Conservation (phyloP, 495 filamentous ascomycete species). For the Mytilinidion resinicola region DNA sequence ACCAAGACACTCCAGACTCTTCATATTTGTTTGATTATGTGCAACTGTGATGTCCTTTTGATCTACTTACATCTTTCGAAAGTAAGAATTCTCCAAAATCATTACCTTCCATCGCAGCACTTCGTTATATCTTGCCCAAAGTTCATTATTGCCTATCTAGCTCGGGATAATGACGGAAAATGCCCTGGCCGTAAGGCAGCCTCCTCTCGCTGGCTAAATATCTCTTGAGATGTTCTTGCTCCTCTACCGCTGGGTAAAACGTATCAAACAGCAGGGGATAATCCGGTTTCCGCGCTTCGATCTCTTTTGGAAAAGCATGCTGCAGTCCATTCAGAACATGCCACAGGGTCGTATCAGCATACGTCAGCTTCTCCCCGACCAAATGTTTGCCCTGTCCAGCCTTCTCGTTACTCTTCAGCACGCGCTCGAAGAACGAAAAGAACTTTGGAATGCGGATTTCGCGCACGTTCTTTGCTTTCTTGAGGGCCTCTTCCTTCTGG, state of each 20-base stretch:
- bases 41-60: background rate
- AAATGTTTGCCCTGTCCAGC: slow-evolving; percentile 50
- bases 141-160: slow-evolving; percentile 41
- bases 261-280: slow-evolving; percentile 46
- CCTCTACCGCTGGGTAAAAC: slow-evolving; percentile 51
- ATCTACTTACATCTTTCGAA: background rate
- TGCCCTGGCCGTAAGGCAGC: slow-evolving; percentile 48
- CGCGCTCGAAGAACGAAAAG: slow-evolving; percentile 56
- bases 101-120: too few species aligned
- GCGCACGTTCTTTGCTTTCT: slow-evolving; percentile 47
- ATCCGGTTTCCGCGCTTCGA: slow-evolving; percentile 43
- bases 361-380: slow-evolving; percentile 52
- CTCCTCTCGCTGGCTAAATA: slow-evolving; percentile 56
- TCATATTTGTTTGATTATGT: background rate
- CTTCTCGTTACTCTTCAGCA: slow-evolving; percentile 47
- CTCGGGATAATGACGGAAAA: slow-evolving; percentile 60
- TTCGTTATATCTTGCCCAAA: background rate
- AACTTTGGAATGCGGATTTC: slow-evolving; percentile 59
- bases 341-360: slow-evolving; percentile 63
- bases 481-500: slow-evolving; percentile 54
- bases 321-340: slow-evolving; percentile 51
- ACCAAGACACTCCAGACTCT: background rate
- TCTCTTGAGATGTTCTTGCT: slow-evolving; percentile 47
- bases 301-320: slow-evolving; percentile 59
- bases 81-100: too few species aligned